Base-by-base conservation (phyloP, 805 yeast genomes). In the Clavispora vitiphila region DNA sequence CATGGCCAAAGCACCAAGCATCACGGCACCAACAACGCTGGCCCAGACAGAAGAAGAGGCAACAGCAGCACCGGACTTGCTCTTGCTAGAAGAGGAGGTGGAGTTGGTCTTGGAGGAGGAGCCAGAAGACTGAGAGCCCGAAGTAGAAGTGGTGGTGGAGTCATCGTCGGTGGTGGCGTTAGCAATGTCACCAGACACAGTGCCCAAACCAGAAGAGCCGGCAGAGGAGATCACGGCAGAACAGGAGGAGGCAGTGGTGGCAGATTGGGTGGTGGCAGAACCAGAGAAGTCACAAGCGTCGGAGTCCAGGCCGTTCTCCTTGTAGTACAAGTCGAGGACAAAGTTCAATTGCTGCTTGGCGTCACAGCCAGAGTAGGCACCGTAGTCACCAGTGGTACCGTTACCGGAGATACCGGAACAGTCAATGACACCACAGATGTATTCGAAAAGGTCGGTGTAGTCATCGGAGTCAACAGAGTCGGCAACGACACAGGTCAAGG, bases 241-340 rank as follows among this genome's bases (percentile, higher is more conserved):
- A 68, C 89, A 83, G 14, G 74, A 58, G 32, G 77, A 66, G 34
- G 73, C 76, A 29, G 80, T 72, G 35, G 77, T 51, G 29, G 76
- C 77, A 42, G 66, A 65, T 43, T 59, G 49, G 54, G 81, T 50
- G 34, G 67, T 39, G 40, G 71, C 74, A 41, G 69, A 61, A 36
- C 74, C 91, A 47, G 69, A 65, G 64, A 84, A 84, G 61, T 77
- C 78, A 73, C 90, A 83, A 38, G 84, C 85, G 41, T 72, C 61
- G 2, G 61, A 42, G 37, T 53, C 48, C 37, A 58, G 58, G 48
- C 66, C 69, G 46, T 81, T 73, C 30, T 64, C 65, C 38, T 60
- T 39, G 58, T 67, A 69, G 62, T 67, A 69, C 53, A 60, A 53
- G 60, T 68, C 58, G 49, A 68, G 55, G 26, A 64, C 65, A 44